Percentiles rank a stretch among this genome's conserved stretches.
These are phyloP conservation scores for Sugiyamaella lignohabitans DNA, from an alignment of 805 yeast species.

Conservation along the genomic window DNA sequence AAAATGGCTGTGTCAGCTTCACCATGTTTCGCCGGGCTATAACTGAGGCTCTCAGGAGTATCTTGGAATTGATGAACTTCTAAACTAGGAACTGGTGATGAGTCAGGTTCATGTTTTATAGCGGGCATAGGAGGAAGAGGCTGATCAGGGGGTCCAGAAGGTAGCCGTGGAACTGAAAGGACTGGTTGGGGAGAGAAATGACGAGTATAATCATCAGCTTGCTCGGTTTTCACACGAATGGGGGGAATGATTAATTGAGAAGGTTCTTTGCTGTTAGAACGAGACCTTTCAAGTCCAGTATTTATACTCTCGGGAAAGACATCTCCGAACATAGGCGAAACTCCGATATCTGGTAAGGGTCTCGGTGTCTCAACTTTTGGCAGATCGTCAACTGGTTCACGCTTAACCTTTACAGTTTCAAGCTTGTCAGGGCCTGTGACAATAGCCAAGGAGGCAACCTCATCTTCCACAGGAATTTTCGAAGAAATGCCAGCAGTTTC, in stretches of 20 bases:
- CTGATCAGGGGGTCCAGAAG: too few species aligned
- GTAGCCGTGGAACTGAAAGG: too few species aligned
- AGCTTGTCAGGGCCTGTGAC: background rate
- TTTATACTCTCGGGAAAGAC: background rate
- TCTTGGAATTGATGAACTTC: slow-evolving; percentile 7
- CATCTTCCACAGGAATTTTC: background rate
- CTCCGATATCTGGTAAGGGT: background rate
- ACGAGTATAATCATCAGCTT: background rate
- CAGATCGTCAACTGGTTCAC: background rate
- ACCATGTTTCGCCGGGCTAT: slow-evolving; percentile 12
- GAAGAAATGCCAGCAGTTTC: too few species aligned
- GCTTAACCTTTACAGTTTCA: background rate
- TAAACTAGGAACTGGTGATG: slow-evolving; percentile 16
- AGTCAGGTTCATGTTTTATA: background rate
- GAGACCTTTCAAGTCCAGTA: background rate
- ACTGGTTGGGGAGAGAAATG: background rate
- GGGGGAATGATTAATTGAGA: background rate
- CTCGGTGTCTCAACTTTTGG: background rate
- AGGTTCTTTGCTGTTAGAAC: background rate
- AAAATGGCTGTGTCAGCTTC: background rate
- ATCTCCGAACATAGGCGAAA: background rate
- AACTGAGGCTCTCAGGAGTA: slow-evolving; percentile 10
- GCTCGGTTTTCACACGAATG: background rate
- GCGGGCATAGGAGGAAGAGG: slow-evolving; percentile 5
- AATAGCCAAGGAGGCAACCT: background rate